These are phyloP conservation scores for Knoxdaviesia capensis DNA, from an alignment of 2,329 filamentous ascomycete genomes.

Conservation along the genomic window DNA sequence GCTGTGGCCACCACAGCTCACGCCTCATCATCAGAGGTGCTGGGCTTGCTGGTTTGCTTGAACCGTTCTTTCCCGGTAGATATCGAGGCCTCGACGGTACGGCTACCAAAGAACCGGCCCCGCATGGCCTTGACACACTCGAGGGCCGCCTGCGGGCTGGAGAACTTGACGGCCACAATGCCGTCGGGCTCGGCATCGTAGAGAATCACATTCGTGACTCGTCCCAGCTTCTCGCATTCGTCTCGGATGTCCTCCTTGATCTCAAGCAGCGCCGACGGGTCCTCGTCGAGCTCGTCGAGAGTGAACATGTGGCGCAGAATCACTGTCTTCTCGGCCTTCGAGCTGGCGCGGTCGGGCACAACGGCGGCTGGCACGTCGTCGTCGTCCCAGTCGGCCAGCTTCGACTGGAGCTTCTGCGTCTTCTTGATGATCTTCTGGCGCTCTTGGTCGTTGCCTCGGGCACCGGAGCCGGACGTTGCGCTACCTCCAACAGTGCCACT, in stretches of 20 bases:
- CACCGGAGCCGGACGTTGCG: conserved; percentile 9
- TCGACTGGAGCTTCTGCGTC: conserved; percentile 77
- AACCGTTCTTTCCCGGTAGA: conserved; percentile 55
- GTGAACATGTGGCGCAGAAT: conserved; percentile 91
- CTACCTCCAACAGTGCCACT: conserved; percentile 5
- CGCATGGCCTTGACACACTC: conserved; percentile 59
- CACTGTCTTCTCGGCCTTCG: conserved; percentile 53
- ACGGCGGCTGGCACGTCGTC: conserved; percentile 37
- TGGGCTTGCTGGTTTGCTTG: conserved; percentile 38
- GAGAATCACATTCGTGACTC: conserved; percentile 77
- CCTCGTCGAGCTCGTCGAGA: conserved; percentile 63
- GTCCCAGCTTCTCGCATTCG: conserved; percentile 69
- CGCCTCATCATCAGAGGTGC: no score
- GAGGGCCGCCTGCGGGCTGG: conserved; percentile 45
- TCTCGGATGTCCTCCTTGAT: conserved; percentile 91
- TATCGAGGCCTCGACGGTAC: conserved; percentile 50
- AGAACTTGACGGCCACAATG: conserved; percentile 69
- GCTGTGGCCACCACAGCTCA: no score
- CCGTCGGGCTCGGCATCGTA: conserved; percentile 77
- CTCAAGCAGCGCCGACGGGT: conserved; percentile 63
- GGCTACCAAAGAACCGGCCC: conserved; percentile 59
- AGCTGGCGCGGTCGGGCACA: conserved; percentile 16
- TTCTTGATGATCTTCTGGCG: conserved; percentile 82
- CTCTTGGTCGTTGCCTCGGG: conserved; percentile 39
- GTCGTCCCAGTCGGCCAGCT: conserved; percentile 88